Evolutionary conservation across 768 basidiomycete species (phyloP).

Genomic region (Suillus americanus): DNA sequence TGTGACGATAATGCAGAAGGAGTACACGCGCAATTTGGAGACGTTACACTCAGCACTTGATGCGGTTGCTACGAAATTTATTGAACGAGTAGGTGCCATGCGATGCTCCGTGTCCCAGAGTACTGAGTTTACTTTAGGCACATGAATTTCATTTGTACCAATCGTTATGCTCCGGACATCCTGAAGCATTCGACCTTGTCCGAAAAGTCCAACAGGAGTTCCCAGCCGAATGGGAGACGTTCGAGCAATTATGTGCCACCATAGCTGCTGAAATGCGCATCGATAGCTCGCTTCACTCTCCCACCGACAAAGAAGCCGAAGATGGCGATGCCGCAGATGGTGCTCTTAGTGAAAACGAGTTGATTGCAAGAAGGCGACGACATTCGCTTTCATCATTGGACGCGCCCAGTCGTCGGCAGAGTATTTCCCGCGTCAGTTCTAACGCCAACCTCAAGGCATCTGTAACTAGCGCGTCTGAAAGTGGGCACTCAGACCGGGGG

Average conservation of each 20-base stretch:
- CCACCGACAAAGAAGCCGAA: slow-evolving; percentile 11
- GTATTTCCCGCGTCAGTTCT: slow-evolving; percentile 35
- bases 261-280: slow-evolving; percentile 42
- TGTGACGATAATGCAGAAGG: not conserved
- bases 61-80: slow-evolving; percentile 54
- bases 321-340: slow-evolving; percentile 8
- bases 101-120: not conserved
- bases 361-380: slow-evolving; percentile 38
- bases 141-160: slow-evolving; percentile 78
- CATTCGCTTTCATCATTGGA: slow-evolving; percentile 56
- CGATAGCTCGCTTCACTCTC: slow-evolving; percentile 18
- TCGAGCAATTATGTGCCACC: slow-evolving; percentile 73
- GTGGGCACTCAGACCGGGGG: slow-evolving; percentile 30
- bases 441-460: slow-evolving; percentile 32
- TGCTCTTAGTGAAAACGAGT: slow-evolving; percentile 10
- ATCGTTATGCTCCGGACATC: slow-evolving; percentile 83
- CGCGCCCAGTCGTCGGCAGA: slow-evolving; percentile 36
- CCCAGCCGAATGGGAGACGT: slow-evolving; percentile 77
- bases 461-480: slow-evolving; percentile 27
- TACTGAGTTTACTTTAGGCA: slow-evolving; percentile 46
- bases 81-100: slow-evolving; percentile 46
- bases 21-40: slow-evolving; percentile 37
- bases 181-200: slow-evolving; percentile 75
- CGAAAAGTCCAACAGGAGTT: slow-evolving; percentile 63
- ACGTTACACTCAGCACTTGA: slow-evolving; percentile 38